Conservation (phyloP, 495 filamentous ascomycete species). For the Neurospora discreta region DNA sequence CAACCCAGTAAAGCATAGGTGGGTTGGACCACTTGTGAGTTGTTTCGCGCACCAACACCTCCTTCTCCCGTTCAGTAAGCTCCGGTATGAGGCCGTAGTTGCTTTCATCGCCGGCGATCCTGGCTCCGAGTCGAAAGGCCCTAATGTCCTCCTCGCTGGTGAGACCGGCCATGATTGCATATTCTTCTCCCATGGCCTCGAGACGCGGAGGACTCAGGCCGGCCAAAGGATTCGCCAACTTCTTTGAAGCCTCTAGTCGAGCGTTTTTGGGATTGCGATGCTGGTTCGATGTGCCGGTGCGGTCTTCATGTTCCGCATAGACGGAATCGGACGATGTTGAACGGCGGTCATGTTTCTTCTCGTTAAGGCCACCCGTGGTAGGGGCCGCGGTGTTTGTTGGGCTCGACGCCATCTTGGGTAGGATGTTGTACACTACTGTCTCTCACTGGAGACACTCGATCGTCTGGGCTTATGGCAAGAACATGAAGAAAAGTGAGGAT, state of each 20-base stretch:
- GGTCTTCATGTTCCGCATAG: constrained; percentile 3
- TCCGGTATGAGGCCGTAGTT: constrained; percentile 42
- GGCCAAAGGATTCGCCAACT: constrained; percentile 58
- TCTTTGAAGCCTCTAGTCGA: constrained; percentile 21
- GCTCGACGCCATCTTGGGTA: background rate
- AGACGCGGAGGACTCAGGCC: constrained; percentile 51
- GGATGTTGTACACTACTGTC: background rate
- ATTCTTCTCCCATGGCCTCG: constrained; percentile 50
- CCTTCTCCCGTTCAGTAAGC: constrained; percentile 45
- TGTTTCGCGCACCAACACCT: constrained; percentile 50
- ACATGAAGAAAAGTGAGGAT: background rate
- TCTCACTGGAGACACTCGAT: background rate
- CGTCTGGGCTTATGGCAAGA: background rate
- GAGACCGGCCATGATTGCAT: constrained; percentile 52
- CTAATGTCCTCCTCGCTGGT: constrained; percentile 53
- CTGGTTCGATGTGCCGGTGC: background rate
- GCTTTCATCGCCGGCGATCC: constrained; percentile 39
- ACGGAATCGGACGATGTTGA: background rate
- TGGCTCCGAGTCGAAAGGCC: constrained; percentile 62
- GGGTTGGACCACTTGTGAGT: constrained; percentile 67
- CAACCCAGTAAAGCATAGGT: constrained; percentile 51
- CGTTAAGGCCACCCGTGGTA: background rate
- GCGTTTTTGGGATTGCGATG: constrained; percentile 1
- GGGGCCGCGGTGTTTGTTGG: background rate
- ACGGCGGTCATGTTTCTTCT: constrained; percentile 1